Conservation (phyloP, 495 filamentous ascomycete species). For the Aspergillus cristatus region DNA sequence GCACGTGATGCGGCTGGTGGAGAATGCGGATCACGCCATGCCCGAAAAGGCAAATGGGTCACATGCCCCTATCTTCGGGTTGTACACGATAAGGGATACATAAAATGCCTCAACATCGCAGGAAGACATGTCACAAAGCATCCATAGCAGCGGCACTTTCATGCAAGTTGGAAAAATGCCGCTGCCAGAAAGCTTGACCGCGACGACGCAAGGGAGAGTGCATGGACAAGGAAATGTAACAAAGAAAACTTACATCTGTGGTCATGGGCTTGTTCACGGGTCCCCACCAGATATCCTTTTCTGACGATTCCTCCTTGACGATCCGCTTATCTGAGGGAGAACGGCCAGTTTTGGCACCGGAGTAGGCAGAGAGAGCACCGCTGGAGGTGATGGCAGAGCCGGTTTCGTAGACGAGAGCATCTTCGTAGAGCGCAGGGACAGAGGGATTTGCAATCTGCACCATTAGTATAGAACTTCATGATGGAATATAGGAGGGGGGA, state of each 20-base stretch:
- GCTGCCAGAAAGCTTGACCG: conserved; percentile 28
- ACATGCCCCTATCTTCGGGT: no score
- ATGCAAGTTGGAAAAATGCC: no score
- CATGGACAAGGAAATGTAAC: not conserved
- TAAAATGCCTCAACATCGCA: no score
- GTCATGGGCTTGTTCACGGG: conserved; percentile 99
- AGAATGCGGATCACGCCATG: no score
- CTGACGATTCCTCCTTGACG: conserved; percentile 81
- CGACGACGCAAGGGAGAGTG: conserved; percentile 9
- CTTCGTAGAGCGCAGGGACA: conserved; percentile 93
- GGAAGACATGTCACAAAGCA: no score
- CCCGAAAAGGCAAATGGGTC: conserved; percentile 4
- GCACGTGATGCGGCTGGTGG: conserved; percentile 7
- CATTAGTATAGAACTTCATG: conserved; percentile 6
- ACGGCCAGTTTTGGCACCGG: conserved; percentile 93
- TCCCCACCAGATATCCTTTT: conserved; percentile 93
- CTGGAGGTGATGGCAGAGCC: conserved; percentile 94
- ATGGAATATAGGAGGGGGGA: not conserved
- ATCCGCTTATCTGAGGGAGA: conserved; percentile 96
- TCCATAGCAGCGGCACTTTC: no score
- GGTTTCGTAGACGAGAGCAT: conserved; percentile 97
- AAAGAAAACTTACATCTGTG: conserved; percentile 69
- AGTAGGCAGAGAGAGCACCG: conserved; percentile 93
- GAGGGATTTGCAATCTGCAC: conserved; percentile 77
- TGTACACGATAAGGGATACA: no score